Base-by-base conservation (phyloP, 352 stramenopile species). In the Blastocystis sp. region DNA sequence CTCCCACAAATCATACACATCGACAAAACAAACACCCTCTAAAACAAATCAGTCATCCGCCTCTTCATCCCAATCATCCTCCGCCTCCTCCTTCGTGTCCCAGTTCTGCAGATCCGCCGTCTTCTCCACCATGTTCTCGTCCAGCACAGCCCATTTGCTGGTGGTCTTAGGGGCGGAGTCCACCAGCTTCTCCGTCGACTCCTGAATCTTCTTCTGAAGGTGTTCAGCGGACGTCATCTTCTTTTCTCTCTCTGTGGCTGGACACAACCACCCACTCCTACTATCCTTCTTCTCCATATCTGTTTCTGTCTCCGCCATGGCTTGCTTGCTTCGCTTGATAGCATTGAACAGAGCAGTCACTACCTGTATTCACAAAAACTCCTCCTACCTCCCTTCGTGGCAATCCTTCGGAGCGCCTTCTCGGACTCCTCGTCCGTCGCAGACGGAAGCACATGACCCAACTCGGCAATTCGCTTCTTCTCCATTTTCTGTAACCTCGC, bases 41-140 rank as follows among this genome's bases (percentile, higher is more conserved):
- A 46, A n/a, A 71, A 71, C 11, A 32, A 18, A 64, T 64, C 21
- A 64, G 24, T 32, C 9, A 29, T 61, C 51, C n/a, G 27, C 51
- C 16, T 61, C 59, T 11, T 71, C 59, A 29, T 71, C 59, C 59
- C 59, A 71, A 24, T 71, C 32, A 44, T 71, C 59, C 14, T 38
- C n/a, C 4, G 6, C 32, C 29, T 48, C 32, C 32, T 71, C 59
- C 59, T 49, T 44, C 29, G 32, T 44, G n/a, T 71, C 59, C 59
- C 59, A 71, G 59, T 71, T 71, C 38, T 71, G 59, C 59, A 71
- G 7, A 44, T 71, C 59, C 59, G 38, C 32, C n/a, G 8, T 29
- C 59, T 71, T 71, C 59, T 71, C 59, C 38, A 71, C 38, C 59
- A 71, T 71, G 38, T 71, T 38, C 4, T 71, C 59, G n/a, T 71